phyloP scores from a whole-genome alignment of 768 basidiomycete genomes.

The Mrakia frigida region DNA sequence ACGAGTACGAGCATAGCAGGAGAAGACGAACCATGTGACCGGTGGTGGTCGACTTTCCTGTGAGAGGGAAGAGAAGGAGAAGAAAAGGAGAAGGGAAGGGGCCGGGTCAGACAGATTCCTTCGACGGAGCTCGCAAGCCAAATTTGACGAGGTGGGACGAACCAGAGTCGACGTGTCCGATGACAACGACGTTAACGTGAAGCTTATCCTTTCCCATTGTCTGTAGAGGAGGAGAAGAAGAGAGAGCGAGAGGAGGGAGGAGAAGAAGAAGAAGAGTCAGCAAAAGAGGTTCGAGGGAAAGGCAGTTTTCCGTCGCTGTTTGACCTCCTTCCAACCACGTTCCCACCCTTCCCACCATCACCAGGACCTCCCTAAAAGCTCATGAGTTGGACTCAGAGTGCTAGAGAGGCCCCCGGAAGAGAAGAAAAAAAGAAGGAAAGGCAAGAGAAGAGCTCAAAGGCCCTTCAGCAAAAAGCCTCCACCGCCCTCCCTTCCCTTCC shows the following conservation, averaged over 20 bases:
- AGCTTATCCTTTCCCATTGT: conserved; percentile 41
- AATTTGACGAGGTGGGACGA: neutral
- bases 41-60: conserved; percentile 97
- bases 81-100: neutral
- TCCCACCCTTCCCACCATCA: too few relatives aligned
- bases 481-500: too few relatives aligned
- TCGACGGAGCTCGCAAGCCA: neutral
- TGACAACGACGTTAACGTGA: conserved; percentile 67
- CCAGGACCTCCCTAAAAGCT: neutral
- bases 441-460: too few relatives aligned
- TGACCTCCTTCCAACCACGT: neutral
- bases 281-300: neutral
- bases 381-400: neutral
- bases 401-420: too few relatives aligned
- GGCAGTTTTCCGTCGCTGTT: neutral
- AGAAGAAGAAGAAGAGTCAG: neutral
- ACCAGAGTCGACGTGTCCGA: conserved; percentile 30
- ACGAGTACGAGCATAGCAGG: neutral
- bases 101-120: neutral
- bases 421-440: too few relatives aligned
- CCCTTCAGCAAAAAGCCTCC: too few relatives aligned
- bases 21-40: conserved; percentile 72
- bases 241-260: neutral
- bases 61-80: conserved; percentile 22
- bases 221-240: neutral